Percentiles rank a stretch among this genome's conserved stretches.
These are phyloP conservation scores for Lojkania enalia DNA, from an alignment of 2,329 filamentous ascomycete genomes.

Conservation along the genomic window DNA sequence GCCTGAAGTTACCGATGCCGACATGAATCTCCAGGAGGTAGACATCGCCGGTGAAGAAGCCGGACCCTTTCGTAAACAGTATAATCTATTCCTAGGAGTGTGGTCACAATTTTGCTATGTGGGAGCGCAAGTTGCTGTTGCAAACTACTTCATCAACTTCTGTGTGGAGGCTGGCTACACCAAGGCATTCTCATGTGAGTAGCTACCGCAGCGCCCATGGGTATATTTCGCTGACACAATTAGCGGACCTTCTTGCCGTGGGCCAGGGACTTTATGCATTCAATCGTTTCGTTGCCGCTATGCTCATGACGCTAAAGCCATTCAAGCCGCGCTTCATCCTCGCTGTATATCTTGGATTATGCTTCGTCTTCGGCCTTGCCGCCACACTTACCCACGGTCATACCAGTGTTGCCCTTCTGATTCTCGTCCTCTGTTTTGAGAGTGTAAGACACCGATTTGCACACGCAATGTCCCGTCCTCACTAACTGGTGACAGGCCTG, in stretches of 20 bases:
- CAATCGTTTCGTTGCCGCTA: conserved; percentile 43
- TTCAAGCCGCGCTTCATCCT: conserved; percentile 44
- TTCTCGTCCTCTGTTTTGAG: too few species aligned
- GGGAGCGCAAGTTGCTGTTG: conserved; percentile 58
- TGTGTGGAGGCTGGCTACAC: conserved; percentile 39
- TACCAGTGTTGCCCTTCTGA: conserved; percentile 46
- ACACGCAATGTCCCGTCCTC: too few species aligned
- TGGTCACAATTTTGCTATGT: conserved; percentile 60
- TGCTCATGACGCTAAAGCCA: conserved; percentile 45
- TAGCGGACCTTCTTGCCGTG: conserved; percentile 33
- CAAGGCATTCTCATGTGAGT: too few species aligned
- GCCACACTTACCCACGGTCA: conserved; percentile 43
- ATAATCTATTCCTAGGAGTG: conserved; percentile 42
- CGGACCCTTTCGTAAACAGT: conserved; percentile 67
- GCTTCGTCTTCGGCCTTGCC: conserved; percentile 42
- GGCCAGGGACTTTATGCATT: conserved; percentile 44
- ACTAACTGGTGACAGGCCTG: too few species aligned
- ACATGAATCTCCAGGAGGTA: conserved; percentile 55
- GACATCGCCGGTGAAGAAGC: conserved; percentile 57
- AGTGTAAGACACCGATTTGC: too few species aligned
- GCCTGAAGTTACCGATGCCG: conserved; percentile 72
- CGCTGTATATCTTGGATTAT: conserved; percentile 39
- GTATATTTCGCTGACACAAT: too few species aligned
- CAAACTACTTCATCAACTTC: conserved; percentile 50
- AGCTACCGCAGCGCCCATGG: too few species aligned